These are phyloP conservation scores for Eragrostis tef DNA, from an alignment of 202 grass and related monocot species.

Conservation along the genomic window DNA sequence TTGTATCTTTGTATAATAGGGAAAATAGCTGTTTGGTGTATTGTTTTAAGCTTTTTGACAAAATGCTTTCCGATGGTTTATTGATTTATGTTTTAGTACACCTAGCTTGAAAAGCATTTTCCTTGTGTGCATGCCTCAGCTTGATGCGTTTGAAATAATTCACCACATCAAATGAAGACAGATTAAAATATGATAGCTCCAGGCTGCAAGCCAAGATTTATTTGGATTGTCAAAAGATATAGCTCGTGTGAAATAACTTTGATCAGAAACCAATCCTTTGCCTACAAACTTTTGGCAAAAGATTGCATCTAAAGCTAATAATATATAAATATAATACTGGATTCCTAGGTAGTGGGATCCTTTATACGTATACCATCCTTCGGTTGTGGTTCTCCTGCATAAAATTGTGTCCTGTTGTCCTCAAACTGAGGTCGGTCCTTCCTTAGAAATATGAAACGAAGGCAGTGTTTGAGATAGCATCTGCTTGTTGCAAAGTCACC, in stretches of 20 bases:
- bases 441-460: neutral
- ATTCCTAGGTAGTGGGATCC: neutral
- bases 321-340: neutral
- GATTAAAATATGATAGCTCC: neutral
- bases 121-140: neutral
- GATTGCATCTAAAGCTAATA: neutral
- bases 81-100: neutral
- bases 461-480: too few relatives aligned
- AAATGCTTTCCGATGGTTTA: neutral
- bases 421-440: neutral
- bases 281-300: neutral
- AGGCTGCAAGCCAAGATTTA: neutral
- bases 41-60: neutral
- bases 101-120: neutral
- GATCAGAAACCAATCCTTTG: neutral
- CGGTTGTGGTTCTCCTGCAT: neutral
- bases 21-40: neutral
- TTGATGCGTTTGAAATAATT: constrained; percentile 12
- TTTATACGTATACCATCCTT: neutral
- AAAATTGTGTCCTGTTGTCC: neutral
- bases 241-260: neutral
- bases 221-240: constrained; percentile 16
- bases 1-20: too few relatives aligned
- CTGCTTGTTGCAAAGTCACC: too few relatives aligned
- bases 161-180: constrained; percentile 19